Evolutionary conservation across 2,329 filamentous ascomycete genomes (phyloP).

Genomic region (Lecanicillium sp.): DNA sequence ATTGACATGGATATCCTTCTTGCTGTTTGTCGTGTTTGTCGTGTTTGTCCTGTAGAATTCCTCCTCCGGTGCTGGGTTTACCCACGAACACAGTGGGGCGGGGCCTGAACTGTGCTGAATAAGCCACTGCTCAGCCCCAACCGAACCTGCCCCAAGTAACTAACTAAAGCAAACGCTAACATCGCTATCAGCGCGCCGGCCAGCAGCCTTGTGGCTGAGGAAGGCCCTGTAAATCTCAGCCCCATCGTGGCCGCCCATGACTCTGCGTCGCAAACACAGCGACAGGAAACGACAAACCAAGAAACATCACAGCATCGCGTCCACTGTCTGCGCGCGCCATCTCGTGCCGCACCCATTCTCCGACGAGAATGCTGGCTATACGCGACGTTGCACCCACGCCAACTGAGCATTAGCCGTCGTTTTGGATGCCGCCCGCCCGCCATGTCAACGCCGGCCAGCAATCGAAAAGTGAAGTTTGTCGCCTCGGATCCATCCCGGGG

Average conservation of each 20-base stretch:
- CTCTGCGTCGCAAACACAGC: slow-evolving; percentile 3
- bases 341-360: background rate
- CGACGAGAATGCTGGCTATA: background rate
- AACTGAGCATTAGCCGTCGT: background rate
- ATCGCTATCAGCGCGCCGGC: too few relatives aligned
- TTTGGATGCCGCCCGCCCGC: background rate
- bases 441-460: slow-evolving; percentile 11
- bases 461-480: slow-evolving; percentile 47
- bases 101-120: too few relatives aligned
- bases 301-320: background rate
- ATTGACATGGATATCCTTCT: too few relatives aligned
- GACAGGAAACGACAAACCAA: background rate
- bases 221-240: background rate
- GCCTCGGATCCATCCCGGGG: slow-evolving; percentile 43
- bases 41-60: too few relatives aligned
- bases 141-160: too few relatives aligned
- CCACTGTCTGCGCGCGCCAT: background rate
- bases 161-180: too few relatives aligned
- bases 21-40: too few relatives aligned
- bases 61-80: too few relatives aligned
- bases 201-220: too few relatives aligned
- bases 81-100: too few relatives aligned
- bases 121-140: too few relatives aligned
- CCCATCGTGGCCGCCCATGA: slow-evolving; percentile 6
- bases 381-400: background rate